These are phyloP conservation scores for Diversispora epigaea DNA, from an alignment of 192 early-diverging fungal species.

Conservation along the genomic window DNA sequence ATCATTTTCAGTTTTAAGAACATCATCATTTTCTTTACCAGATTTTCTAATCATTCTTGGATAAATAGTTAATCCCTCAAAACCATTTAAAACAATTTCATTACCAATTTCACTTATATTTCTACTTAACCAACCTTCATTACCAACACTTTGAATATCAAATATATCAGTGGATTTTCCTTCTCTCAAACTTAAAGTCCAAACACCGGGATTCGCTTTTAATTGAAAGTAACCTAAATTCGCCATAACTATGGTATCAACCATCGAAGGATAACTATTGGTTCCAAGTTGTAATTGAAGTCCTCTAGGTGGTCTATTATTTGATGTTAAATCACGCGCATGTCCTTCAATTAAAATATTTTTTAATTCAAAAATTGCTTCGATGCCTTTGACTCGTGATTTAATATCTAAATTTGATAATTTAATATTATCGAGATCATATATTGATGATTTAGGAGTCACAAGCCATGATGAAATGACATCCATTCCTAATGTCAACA, in stretches of 20 bases:
- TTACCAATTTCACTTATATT: slow-evolving; percentile 49
- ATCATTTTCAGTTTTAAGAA: slow-evolving; percentile 52
- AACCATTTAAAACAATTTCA: slow-evolving; percentile 68
- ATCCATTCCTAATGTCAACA: slow-evolving; percentile 88
- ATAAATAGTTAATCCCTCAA: slow-evolving; percentile 81
- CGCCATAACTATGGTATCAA: slow-evolving; percentile 98
- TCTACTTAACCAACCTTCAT: slow-evolving; percentile 46
- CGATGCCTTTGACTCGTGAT: slow-evolving; percentile 49
- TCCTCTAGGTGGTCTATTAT: slow-evolving; percentile 78
- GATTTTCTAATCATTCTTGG: slow-evolving; percentile 76
- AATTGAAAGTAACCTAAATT: slow-evolving; percentile 97
- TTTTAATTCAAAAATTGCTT: slow-evolving; percentile 75
- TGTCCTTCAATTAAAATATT: slow-evolving; percentile 93
- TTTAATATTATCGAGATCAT: slow-evolving; percentile 93
- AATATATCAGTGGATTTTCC: slow-evolving; percentile 84
- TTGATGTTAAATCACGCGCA: slow-evolving; percentile 64
- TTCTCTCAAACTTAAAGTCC: slow-evolving; percentile 74
- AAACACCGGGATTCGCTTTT: slow-evolving; percentile 89
- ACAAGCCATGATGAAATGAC: slow-evolving; percentile 90
- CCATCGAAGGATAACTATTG: slow-evolving; percentile 52
- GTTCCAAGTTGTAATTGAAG: slow-evolving; percentile 88
- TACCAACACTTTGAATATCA: slow-evolving; percentile 63
- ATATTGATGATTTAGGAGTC: slow-evolving; percentile 69
- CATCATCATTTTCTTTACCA: slow-evolving; percentile 77
- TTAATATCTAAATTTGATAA: slow-evolving; percentile 51